Evolutionary conservation across 2,329 filamentous ascomycete genomes (phyloP), one percentile per base, ranked within the genome.

Genomic region (Epichloe gansuensis): DNA sequence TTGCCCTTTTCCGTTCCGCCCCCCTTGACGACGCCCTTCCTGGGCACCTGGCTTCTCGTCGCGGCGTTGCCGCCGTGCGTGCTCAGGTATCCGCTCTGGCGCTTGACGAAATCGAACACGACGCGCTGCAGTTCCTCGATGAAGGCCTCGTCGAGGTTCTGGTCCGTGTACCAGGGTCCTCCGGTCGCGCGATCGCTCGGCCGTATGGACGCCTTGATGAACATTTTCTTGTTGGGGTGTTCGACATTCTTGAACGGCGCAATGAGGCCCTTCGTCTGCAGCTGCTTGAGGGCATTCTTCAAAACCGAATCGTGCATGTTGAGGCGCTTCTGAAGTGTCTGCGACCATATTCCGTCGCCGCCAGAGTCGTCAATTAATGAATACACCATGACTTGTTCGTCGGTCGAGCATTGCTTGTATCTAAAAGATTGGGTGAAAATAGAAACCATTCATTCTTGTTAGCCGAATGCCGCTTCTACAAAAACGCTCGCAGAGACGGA

Each of bases 121-220:
- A 86, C 78, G 21, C 79, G 76, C 55, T 86, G 80, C 48, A 96
- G 74, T 42, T 81, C 81, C 52, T 87, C 82, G 60, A 97, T 90
- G 65, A 98, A 88, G 53, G 85, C 86, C 57, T 87, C 84, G 68
- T 98, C 93, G 12, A 97, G 77, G 57, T 90, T 86, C 50, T 89
- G 87, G 56, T 95, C 89, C 7, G 87, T 90, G 66, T 93, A 96
- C 88, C 91, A 98, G 8, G 89, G 86, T 2, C 93, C 93, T 47
- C 93, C 93, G 0, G 89, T 95, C 46, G 94, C 87, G 55, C 93
- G 86, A 56, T 96, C 90, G 51, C 85, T 88, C 0, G 93, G 91
- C 11, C 82, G 81, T 55, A 98, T 78, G 56, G 84, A 84, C 51
- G 84, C 81, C 63, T 95, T 84, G 77, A 98, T 95, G 75, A 93